Conservation (phyloP, 2,329 filamentous ascomycete species). For the Hypoxylon sp. region DNA sequence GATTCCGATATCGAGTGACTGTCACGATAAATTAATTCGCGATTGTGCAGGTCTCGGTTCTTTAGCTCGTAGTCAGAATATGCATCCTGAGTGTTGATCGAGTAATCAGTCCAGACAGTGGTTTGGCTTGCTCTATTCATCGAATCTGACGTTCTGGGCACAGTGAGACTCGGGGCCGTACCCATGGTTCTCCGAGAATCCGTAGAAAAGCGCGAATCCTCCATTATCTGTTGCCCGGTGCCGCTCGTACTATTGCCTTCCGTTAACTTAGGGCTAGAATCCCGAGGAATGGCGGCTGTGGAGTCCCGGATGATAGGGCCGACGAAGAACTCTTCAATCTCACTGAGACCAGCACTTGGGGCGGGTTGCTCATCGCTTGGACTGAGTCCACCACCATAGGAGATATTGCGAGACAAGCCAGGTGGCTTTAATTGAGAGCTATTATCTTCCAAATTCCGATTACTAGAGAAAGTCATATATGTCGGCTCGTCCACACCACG, state of each 20-base stretch:
- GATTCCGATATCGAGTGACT: slow-evolving; percentile 51
- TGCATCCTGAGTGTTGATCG: slow-evolving; percentile 67
- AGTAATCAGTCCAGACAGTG: slow-evolving; percentile 74
- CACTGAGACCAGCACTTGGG: slow-evolving; percentile 50
- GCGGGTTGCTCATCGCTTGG: slow-evolving; percentile 46
- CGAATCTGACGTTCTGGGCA: slow-evolving; percentile 62
- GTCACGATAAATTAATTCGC: slow-evolving; percentile 48
- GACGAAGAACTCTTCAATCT: slow-evolving; percentile 54
- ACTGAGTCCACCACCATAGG: slow-evolving; percentile 27
- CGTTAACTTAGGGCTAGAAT: slow-evolving; percentile 32
- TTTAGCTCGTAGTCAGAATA: slow-evolving; percentile 53
- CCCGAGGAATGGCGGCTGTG: slow-evolving; percentile 39
- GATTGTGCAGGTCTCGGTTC: slow-evolving; percentile 46
- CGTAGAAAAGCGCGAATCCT: slow-evolving; percentile 50
- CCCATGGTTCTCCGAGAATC: slow-evolving; percentile 55
- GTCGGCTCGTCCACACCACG: slow-evolving; percentile 31
- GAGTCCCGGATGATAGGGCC: slow-evolving; percentile 50
- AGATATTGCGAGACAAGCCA: slow-evolving; percentile 23
- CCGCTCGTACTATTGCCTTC: slow-evolving; percentile 35
- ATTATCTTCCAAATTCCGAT: slow-evolving; percentile 25
- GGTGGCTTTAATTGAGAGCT: slow-evolving; percentile 34
- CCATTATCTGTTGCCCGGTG: slow-evolving; percentile 41
- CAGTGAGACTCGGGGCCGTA: slow-evolving; percentile 62
- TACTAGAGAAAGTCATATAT: slow-evolving; percentile 12
- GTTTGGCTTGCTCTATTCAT: slow-evolving; percentile 68